Base-by-base conservation (phyloP, 192 early-diverging fungal genomes). In the Coemansia sp. region DNA sequence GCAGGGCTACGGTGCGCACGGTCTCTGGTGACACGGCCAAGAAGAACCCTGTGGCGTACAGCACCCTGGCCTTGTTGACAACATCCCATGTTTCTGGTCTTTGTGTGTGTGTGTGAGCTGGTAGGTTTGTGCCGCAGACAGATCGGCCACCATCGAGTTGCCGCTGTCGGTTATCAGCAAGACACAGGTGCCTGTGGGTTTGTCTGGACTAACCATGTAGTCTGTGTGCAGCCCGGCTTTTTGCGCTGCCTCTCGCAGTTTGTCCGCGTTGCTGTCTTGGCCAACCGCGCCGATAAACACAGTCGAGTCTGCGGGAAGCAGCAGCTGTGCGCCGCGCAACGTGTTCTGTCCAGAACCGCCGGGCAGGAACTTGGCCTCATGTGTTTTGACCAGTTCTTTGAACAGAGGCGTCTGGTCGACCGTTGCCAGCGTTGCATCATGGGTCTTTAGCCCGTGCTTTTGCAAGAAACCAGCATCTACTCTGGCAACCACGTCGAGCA, bases 341-440 rank as follows among this genome's bases (percentile, higher is more conserved):
- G 95, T 86, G 91, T 99, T 99, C 81, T 99, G 98, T 48, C 93
- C 89, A 34, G 98, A 95, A 71, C 98, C 98, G 60, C 98, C 98
- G 51, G 96, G 95, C 70, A 95, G 92, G 84, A 95, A 96, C 69
- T 86, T 85, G 63, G 93, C 91, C 3, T 89, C 81, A 33, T 88
- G 84, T 71, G 87, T 83, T 33, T 86, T 73, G 36, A 93, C 86
- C 63, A 99, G 86, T 61, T 95, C 95, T 57, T 90, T 85, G 64
- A 87, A 91, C 85, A 99, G 78, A 54, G 92, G 87, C 76, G 89
- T 83, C 88, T 99, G 96, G 71, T 90, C 86, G 36, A 90, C 91
- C 43, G 88, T 91, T 55, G 95, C 98, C 68, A 99, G 89, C 63
- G 98, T 99, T 61, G 95, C 93, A 78, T 94, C 91, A 87, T 99